Base-by-base conservation (phyloP, 768 basidiomycete species). In the Dioszegia crocea region DNA sequence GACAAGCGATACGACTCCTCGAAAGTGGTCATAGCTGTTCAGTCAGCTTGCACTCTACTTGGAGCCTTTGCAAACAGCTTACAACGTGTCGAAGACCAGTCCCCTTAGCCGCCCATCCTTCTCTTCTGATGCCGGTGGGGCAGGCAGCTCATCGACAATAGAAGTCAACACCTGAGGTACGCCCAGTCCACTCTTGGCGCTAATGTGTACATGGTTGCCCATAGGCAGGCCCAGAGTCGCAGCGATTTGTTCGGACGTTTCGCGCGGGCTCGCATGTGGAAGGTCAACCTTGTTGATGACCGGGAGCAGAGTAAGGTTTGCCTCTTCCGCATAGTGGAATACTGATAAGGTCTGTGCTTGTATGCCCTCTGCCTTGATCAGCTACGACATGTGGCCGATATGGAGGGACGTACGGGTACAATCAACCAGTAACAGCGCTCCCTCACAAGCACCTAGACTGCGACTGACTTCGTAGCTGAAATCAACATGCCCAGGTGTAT, bases 401-500 rank as follows among this genome's bases (percentile, higher is more conserved):
- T 43, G 9, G 16, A 26, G 23, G 8, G 24, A 63, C 74, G 57
- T 53, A 80, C 79, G 93, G 52, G 89, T 91, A n/a, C 91, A 90
- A 71, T 99, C 96, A 2, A 98, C 92, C 67, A 97, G 78, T 9
- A 83, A 70, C 24, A 86, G 59, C 3, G 90, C 94, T 9, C 96
- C 96, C 79, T 99, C 89, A 65, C 89, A 96, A 30, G 94, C 91
- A 3, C 91, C 86, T 39, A 98, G 79, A 26, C 89, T 91, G 47
- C 96, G 84, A 16, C 91, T 88, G 31, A 99, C 91, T 77, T 98
- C 94, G 86, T 91, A 96, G 58, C 90, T 84, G 78, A 99, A 99
- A 79, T 99, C 96, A 36, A 97, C 96, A 78, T 99, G 96, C 1
- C 96, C 93, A 84, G 94, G 94, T 0, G 96, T 99, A 77, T 99